These are phyloP conservation scores for Brassica rapa DNA, from an alignment of 345 rosid species.

Conservation along the genomic window DNA sequence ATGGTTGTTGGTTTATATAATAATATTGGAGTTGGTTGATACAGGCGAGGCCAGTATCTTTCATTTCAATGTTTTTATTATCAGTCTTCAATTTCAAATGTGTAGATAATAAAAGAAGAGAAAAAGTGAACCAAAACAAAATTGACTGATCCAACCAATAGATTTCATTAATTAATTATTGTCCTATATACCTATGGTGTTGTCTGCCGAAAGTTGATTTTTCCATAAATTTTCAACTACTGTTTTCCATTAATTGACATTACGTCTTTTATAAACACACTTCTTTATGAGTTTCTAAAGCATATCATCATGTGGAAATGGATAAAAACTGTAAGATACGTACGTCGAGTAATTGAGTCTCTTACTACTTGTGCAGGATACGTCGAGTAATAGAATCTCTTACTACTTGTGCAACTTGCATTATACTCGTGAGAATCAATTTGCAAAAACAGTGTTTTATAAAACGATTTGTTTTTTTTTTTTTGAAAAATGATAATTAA, in stretches of 20 bases:
- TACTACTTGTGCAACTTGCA: conserved; percentile 10
- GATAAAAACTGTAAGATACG: not conserved
- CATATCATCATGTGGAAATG: conserved; percentile 15
- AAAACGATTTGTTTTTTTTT: not conserved
- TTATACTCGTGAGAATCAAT: not conserved
- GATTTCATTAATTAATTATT: not conserved
- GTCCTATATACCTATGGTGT: conserved; percentile 1
- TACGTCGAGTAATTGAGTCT: not conserved
- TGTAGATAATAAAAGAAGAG: conserved; percentile 8
- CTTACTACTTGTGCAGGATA: conserved; percentile 1
- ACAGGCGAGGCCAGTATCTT: conserved; percentile 30
- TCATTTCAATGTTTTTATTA: not conserved
- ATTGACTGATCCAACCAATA: conserved; percentile 16
- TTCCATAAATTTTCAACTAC: conserved; percentile 9
- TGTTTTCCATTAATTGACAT: conserved; percentile 14
- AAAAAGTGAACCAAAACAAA: conserved; percentile 11
- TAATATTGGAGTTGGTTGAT: conserved; percentile 31
- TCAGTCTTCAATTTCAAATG: not conserved
- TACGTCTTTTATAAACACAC: not conserved
- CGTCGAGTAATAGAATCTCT: not conserved
- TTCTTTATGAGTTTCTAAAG: not conserved
- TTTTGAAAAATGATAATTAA: too few species aligned
- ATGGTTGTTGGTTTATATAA: conserved; percentile 39
- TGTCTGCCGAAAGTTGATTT: conserved; percentile 12
- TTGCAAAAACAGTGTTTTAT: not conserved